Base-by-base conservation (phyloP, 768 basidiomycete genomes). In the Lactifluus subvellereus region DNA sequence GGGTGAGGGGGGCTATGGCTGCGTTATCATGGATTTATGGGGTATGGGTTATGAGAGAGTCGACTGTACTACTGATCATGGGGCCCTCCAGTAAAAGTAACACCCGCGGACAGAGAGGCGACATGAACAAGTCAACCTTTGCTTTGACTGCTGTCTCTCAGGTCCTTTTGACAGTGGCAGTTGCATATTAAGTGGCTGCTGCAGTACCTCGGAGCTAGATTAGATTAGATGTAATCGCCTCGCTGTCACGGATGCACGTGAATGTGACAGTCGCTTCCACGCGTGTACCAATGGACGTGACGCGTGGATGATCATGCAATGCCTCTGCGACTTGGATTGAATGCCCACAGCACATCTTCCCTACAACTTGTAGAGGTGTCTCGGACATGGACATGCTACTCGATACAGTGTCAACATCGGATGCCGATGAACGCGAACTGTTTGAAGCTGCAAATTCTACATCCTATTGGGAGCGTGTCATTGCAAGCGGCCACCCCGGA, bases 351-450 rank as follows among this genome's bases (percentile, higher is more conserved):
- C 38, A 6, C 10, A 11, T 14, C 13, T 40, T 9, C 33, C 40
- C 18, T 53, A n/a, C 50, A 27, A 35, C 32, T 30, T 14, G 43
- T 4, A 20, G 47, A 11, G 3, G 47, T 27, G 22, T 27, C 14
- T 47, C 10, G 30, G 14, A 11, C 13, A 54, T 59, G 61, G 38
- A 63, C 18, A n/a, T 16, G 45, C 32, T 27, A 8, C 38, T 43
- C 20, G 60, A 66, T 33, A 47, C n/a, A 0, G 56, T 52, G 6
- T 66, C 65, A 54, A 58, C 65, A 5, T 66, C 65, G 4, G 65
- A 66, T 35, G 48, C 40, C 5, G 61, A 59, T 11, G 65, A 66
- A 64, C 65, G 65, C 16, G 62, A 66, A 4, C 4, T 64, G 50
- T 50, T 62, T 6, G 61, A 69, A 40, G 67, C 65, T 37, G 43